Conservation (phyloP, 1,284 basidiomycete species). For the Moesziomyces globuligerus region DNA sequence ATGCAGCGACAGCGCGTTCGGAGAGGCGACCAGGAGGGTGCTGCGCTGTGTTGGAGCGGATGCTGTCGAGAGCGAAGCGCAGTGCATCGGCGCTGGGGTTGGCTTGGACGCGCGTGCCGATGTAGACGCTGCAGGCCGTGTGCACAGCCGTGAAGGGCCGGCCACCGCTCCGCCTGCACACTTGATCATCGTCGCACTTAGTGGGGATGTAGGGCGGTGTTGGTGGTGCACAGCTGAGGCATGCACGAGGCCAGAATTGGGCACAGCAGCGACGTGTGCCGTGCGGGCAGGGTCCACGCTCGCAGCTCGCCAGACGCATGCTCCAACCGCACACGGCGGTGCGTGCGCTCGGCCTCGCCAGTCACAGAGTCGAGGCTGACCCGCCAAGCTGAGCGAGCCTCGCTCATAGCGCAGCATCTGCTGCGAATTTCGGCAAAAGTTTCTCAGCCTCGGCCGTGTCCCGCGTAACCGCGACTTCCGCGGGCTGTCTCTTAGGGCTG, state of each 20-base stretch:
- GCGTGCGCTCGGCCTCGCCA: neutral
- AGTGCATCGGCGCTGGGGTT: neutral
- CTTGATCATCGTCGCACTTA: conserved; percentile 22
- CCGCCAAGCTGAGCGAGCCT: neutral
- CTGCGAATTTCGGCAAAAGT: conserved; percentile 22
- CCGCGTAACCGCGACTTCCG: conserved; percentile 18
- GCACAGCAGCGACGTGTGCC: too few species aligned
- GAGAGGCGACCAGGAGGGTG: neutral
- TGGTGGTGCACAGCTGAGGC: neutral
- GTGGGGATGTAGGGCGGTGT: neutral
- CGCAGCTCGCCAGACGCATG: neutral
- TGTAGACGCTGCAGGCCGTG: conserved; percentile 4
- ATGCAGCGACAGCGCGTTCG: neutral
- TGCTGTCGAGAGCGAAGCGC: conserved; percentile 1
- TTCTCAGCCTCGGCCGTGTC: conserved; percentile 9
- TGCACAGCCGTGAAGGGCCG: conserved; percentile 37
- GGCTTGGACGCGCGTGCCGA: neutral
- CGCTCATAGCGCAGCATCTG: conserved; percentile 2
- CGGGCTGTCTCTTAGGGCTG: conserved; percentile 13
- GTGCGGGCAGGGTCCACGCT: neutral
- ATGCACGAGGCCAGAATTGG: too few species aligned
- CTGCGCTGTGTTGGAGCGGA: neutral
- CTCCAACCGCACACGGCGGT: neutral
- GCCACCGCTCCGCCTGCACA: conserved; percentile 31
- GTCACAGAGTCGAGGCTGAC: too few species aligned